These are phyloP conservation scores for Cutaneotrichosporon sp. DNA, from an alignment of 1,284 basidiomycete genomes.

Conservation along the genomic window DNA sequence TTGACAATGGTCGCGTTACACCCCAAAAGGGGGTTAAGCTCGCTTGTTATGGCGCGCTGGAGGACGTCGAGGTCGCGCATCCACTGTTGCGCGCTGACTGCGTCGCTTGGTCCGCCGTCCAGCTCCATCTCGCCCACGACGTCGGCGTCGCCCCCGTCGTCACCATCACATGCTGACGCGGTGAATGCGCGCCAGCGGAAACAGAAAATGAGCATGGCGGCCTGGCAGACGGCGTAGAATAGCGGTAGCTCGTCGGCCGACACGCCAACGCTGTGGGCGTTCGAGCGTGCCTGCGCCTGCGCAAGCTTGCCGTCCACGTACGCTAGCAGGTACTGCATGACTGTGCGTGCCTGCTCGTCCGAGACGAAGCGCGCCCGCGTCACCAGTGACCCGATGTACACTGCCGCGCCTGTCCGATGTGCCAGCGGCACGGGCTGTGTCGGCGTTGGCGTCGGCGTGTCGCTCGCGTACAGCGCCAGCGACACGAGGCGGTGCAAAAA, in stretches of 20 bases:
- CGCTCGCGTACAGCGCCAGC: slow-evolving; percentile 74
- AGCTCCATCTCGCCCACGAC: slow-evolving; percentile 55
- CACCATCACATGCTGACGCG: slow-evolving; percentile 4
- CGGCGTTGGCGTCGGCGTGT: slow-evolving; percentile 23
- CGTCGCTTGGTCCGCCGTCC: slow-evolving; percentile 48
- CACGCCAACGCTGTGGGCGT: not conserved
- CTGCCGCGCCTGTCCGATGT: slow-evolving; percentile 73
- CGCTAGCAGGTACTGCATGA: slow-evolving; percentile 75
- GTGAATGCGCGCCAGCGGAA: slow-evolving; percentile 74
- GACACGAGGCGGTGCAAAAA: slow-evolving; percentile 90
- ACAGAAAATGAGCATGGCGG: slow-evolving; percentile 95
- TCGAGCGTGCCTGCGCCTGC: slow-evolving; percentile 52
- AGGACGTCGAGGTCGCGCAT: slow-evolving; percentile 73
- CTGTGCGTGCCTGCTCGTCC: slow-evolving; percentile 65
- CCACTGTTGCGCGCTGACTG: slow-evolving; percentile 54
- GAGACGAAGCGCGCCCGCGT: slow-evolving; percentile 85
- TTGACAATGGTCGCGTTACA: slow-evolving; percentile 85
- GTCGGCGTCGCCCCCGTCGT: slow-evolving; percentile 49
- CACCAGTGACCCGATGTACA: slow-evolving; percentile 88
- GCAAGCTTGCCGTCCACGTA: slow-evolving; percentile 74
- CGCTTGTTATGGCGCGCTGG: slow-evolving; percentile 72
- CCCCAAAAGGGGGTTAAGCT: slow-evolving; percentile 84
- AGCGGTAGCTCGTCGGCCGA: slow-evolving; percentile 52
- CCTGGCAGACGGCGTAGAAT: slow-evolving; percentile 91
- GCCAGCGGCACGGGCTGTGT: slow-evolving; percentile 33